These are phyloP conservation scores for Gracilariopsis chorda DNA, from an alignment of 23 red algal genomes.

Conservation along the genomic window DNA sequence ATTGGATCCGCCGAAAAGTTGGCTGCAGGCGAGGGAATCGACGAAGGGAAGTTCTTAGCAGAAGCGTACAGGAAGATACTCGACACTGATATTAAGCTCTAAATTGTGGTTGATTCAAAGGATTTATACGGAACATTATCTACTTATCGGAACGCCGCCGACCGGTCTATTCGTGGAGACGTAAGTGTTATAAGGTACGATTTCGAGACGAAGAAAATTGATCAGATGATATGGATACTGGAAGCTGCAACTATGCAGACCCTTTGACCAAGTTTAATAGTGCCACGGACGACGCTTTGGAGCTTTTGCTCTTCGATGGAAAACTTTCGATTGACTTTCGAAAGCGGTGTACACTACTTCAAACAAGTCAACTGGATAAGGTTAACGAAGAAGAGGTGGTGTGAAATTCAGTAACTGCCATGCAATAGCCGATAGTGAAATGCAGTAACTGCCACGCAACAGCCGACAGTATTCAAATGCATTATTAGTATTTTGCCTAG, in stretches of 20 bases:
- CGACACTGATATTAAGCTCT: background rate
- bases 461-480: no score
- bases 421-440: no score
- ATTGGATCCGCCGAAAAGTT: conserved; percentile 31
- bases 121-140: background rate
- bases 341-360: no score
- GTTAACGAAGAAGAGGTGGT: no score
- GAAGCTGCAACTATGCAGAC: background rate
- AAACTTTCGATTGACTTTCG: no score
- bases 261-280: conserved; percentile 19
- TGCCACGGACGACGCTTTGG: background rate
- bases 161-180: conserved; percentile 25
- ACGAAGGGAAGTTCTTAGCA: conserved; percentile 18
- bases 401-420: no score
- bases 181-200: conserved; percentile 24
- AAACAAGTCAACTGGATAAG: no score
- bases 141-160: conserved; percentile 11
- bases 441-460: no score
- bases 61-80: background rate
- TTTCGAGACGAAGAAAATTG: conserved; percentile 9
- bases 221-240: conserved; percentile 15
- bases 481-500: no score
- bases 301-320: no score
- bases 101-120: background rate
- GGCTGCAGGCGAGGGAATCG: conserved; percentile 4